Percentiles rank a stretch among this genome's conserved stretches.
Evolutionary conservation across 305 asterid species (phyloP).

Genomic region (Fraxinus greggii): DNA sequence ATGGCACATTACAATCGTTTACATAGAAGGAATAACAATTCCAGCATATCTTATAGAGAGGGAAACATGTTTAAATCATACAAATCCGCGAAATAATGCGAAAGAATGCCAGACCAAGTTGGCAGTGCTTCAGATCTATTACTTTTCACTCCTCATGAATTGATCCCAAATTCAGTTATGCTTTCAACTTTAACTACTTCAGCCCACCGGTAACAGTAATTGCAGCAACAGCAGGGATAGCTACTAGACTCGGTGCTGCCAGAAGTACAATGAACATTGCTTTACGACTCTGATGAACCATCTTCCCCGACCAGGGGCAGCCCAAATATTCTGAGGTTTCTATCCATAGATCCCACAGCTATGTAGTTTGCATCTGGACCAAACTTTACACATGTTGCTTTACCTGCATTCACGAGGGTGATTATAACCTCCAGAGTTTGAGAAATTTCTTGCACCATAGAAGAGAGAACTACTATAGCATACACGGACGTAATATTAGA

Average conservation of each 20-base stretch:
- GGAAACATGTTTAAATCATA: conserved; percentile 19
- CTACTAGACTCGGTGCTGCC: neutral
- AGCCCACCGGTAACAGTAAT: neutral
- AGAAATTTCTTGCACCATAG: neutral
- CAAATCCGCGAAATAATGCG: no score
- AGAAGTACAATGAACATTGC: conserved; percentile 3
- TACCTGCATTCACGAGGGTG: conserved; percentile 50
- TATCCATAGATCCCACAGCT: conserved; percentile 94
- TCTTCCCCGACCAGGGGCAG: conserved; percentile 69
- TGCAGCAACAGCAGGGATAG: neutral
- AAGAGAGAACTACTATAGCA: neutral
- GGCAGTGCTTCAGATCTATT: neutral
- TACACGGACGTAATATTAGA: neutral
- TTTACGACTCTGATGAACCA: conserved; percentile 51
- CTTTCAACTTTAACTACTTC: neutral
- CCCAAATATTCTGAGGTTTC: conserved; percentile 88
- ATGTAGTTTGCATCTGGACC: conserved; percentile 85
- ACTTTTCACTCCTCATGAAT: neutral
- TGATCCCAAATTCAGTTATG: neutral
- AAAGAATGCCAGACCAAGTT: neutral
- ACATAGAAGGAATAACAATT: neutral
- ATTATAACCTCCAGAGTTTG: neutral
- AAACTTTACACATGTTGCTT: conserved; percentile 67
- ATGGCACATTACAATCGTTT: conserved; percentile 6
- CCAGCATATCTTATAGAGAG: conserved; percentile 14